Percentiles rank a stretch among this genome's conserved stretches.
These are phyloP conservation scores for Amphibolis antarctica DNA, from an alignment of 106 monocot species.

Conservation along the genomic window DNA sequence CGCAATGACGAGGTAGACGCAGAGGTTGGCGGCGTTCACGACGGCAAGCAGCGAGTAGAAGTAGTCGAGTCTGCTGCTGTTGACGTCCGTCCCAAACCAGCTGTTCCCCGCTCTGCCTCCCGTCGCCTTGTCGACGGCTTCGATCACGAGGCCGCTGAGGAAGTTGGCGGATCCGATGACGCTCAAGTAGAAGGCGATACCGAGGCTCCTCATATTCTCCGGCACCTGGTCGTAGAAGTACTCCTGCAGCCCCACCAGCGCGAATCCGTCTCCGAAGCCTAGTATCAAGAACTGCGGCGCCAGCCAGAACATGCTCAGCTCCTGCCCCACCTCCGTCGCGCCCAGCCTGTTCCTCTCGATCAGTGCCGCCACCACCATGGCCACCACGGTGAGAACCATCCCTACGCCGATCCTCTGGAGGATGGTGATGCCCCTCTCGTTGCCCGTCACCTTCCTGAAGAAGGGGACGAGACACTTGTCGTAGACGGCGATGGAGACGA, in stretches of 20 bases:
- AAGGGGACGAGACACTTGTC: constrained; percentile 58
- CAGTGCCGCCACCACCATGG: constrained; percentile 32
- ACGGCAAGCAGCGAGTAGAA: constrained; percentile 11
- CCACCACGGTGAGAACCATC: constrained; percentile 27
- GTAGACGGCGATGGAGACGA: constrained; percentile 37
- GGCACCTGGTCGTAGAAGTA: constrained; percentile 85
- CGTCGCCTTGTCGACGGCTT: constrained; percentile 30
- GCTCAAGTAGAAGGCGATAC: constrained; percentile 63
- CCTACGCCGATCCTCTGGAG: constrained; percentile 60
- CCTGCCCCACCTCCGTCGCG: background rate
- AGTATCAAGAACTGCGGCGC: constrained; percentile 63
- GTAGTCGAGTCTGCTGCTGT: constrained; percentile 15
- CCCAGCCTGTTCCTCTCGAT: constrained; percentile 39
- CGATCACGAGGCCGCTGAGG: constrained; percentile 45
- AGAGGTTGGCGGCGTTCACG: background rate
- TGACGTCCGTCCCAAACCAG: constrained; percentile 47
- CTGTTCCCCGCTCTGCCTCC: constrained; percentile 5
- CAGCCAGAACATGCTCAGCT: constrained; percentile 65
- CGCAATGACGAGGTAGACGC: background rate
- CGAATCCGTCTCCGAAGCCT: constrained; percentile 57
- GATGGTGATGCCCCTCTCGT: constrained; percentile 52
- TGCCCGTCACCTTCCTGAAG: constrained; percentile 28
- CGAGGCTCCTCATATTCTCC: constrained; percentile 68
- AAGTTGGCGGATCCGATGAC: constrained; percentile 52
- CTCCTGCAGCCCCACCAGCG: constrained; percentile 62